Percentiles rank a stretch among this genome's conserved stretches.
These are phyloP conservation scores for Carex myosuroides DNA, from an alignment of 176 grass and related monocot species.

Conservation along the genomic window DNA sequence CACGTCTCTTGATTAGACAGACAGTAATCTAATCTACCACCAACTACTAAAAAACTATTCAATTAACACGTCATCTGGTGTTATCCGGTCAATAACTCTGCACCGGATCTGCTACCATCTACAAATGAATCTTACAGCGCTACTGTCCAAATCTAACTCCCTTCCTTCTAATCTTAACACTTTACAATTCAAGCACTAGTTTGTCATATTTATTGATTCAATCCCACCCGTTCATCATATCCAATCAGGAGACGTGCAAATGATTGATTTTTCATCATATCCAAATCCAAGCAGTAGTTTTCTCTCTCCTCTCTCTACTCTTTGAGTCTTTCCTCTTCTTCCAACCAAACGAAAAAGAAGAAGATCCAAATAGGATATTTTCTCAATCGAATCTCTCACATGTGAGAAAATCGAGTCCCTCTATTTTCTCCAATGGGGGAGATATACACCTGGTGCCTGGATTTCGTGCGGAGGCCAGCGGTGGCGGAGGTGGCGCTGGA, in stretches of 20 bases:
- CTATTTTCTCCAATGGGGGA: constrained; percentile 49
- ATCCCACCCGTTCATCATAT: neutral
- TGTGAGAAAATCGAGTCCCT: neutral
- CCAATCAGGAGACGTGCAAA: neutral
- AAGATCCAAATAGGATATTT: neutral
- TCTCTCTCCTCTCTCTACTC: neutral
- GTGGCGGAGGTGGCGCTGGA: constrained; percentile 85
- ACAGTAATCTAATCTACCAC: neutral
- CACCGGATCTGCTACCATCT: neutral
- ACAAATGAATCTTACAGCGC: neutral
- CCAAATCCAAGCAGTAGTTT: too few relatives aligned
- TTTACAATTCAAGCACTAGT: neutral
- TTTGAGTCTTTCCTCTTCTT: neutral
- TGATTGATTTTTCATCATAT: neutral
- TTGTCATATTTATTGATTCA: neutral
- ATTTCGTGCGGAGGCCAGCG: constrained; percentile 53
- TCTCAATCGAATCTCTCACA: neutral
- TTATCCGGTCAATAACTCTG: neutral
- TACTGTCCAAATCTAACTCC: neutral
- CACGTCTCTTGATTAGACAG: neutral
- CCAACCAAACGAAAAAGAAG: neutral
- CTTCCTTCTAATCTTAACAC: neutral
- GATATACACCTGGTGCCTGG: constrained; percentile 51
- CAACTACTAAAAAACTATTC: neutral
- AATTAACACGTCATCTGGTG: neutral